Evolutionary conservation across 2,329 filamentous ascomycete genomes (phyloP), one percentile per base, ranked within the genome.

Genomic region (Scedosporium aurantiacum): DNA sequence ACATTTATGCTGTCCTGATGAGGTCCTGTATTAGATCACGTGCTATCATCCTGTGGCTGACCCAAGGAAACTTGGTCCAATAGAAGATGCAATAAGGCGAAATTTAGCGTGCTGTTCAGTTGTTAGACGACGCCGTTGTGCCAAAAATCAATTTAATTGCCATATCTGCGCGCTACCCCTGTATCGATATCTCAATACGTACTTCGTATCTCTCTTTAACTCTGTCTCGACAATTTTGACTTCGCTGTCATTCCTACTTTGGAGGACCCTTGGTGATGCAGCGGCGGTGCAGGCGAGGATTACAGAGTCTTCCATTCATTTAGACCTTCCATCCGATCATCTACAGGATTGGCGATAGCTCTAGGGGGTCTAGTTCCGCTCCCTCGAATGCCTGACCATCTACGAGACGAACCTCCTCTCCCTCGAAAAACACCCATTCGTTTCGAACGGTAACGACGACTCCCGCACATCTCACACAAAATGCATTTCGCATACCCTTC

Each of bases 401-500:
- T 12, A 12, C 18, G 25, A 45, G 12, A 27, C 57, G 40, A n/a
- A 18, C 27, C 27, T 25, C 56, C 3, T 21, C 56, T 25, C 56
- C 37, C 25, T 58, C 32, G 16, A 58, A 12, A 27, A 14, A 40
- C 55, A 56, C 25, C n/a, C 32, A 37, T 37, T 12, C 32, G 32
- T 37, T 37, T 37, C 32, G 32, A 37, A 37, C 32, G 10, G 14
- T 37, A 37, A 37, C 32, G 32, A 37, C 32, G 8, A 37, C 14
- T 37, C 5, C 7, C 54, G 7, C 54, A n/a, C 28, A 41, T 28
- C 21, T 58, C 64, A 61, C 65, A 64, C 69, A 78, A 68, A 67
- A 94, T 96, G 91, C 92, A 96, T 74, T 91, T 93, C 79, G 91
- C 92, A 65, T 86, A 95, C 68, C 91, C 91, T 61, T 84, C 90